Conservation (phyloP, 345 rosid species). For the Populus euphratica region DNA sequence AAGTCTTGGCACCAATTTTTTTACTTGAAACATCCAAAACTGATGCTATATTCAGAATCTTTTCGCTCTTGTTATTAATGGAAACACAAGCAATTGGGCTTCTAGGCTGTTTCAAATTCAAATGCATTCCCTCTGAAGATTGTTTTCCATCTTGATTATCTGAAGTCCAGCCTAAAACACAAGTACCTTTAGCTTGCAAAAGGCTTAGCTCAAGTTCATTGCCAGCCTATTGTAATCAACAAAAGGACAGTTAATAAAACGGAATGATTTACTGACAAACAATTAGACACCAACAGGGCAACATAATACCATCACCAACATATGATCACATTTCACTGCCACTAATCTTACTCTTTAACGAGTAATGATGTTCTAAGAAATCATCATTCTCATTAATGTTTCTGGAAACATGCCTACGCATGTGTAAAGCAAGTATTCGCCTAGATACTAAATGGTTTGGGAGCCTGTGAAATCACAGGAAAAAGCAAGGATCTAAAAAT, state of each 20-base stretch:
- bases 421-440: no score
- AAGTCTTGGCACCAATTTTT: constrained; percentile 26
- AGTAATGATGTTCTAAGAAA: no score
- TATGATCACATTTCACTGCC: not conserved
- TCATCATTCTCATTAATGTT: no score
- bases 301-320: not conserved
- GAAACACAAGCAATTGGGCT: constrained; percentile 30
- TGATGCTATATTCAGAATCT: constrained; percentile 33
- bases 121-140: constrained; percentile 27
- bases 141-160: constrained; percentile 40
- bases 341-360: no score
- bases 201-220: constrained; percentile 47
- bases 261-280: not conserved
- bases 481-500: not conserved
- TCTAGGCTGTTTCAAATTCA: constrained; percentile 37
- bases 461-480: not conserved
- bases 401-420: no score
- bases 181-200: constrained; percentile 39
- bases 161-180: constrained; percentile 31
- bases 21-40: constrained; percentile 37
- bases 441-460: not conserved
- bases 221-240: constrained; percentile 45
- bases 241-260: constrained; percentile 2
- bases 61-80: constrained; percentile 27
- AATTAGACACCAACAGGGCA: not conserved